phyloP scores from a whole-genome alignment of 345 rosid genomes.

The Sisymbrium irio region DNA sequence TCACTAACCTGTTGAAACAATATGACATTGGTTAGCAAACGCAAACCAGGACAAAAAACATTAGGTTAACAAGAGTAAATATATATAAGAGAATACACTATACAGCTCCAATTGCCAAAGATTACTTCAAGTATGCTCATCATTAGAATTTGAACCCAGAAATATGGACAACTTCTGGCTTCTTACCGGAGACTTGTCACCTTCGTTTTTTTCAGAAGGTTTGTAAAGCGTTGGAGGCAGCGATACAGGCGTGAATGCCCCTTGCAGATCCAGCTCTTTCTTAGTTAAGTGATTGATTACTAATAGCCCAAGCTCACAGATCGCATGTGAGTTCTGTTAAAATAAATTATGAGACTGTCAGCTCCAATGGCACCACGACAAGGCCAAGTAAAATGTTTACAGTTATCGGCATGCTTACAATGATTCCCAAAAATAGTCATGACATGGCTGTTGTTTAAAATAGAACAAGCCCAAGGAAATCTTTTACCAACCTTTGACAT shows the following conservation, averaged over 20 bases:
- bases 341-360: slow-evolving; percentile 27
- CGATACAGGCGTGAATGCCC: slow-evolving; percentile 38
- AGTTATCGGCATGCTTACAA: background rate
- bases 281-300: slow-evolving; percentile 53
- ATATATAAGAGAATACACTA: background rate
- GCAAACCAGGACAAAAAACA: background rate
- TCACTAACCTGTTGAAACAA: slow-evolving; percentile 52
- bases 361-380: slow-evolving; percentile 11
- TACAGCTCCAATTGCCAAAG: slow-evolving; percentile 17
- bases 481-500: slow-evolving; percentile 68
- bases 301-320: slow-evolving; percentile 85
- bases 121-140: background rate
- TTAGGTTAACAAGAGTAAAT: slow-evolving; percentile 2
- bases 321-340: slow-evolving; percentile 84
- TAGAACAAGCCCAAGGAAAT: slow-evolving; percentile 14
- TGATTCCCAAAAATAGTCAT: background rate
- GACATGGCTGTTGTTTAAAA: background rate
- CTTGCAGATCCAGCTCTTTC: slow-evolving; percentile 49
- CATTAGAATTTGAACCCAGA: background rate
- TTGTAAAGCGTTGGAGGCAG: slow-evolving; percentile 71
- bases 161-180: slow-evolving; percentile 4
- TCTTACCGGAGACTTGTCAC: slow-evolving; percentile 56
- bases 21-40: slow-evolving; percentile 19
- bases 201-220: slow-evolving; percentile 55
- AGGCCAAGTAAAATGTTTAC: background rate